Percentiles rank a stretch among this genome's conserved stretches.
Conservation (phyloP, 108 stramenopile species). For the Conticribra guillardii region DNA sequence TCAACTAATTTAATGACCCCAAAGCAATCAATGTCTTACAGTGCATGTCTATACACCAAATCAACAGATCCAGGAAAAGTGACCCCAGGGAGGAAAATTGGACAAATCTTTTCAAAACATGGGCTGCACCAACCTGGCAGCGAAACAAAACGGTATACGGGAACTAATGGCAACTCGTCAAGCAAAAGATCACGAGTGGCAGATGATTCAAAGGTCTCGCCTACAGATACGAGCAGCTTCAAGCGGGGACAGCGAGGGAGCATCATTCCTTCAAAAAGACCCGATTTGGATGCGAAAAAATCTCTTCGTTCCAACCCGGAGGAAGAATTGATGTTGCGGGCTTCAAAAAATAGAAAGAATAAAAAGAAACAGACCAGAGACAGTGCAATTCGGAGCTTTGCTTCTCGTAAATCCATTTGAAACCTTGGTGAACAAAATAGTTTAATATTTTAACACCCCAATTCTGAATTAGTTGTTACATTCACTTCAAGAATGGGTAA, state of each 20-base stretch:
- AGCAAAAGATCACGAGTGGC: neutral
- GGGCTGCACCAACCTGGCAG: neutral
- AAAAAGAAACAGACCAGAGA: conserved; percentile 51
- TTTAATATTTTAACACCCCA: neutral
- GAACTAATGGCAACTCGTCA: too few species aligned
- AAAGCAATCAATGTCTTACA: too few species aligned
- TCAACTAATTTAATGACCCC: too few species aligned
- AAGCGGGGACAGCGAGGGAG: conserved; percentile 34
- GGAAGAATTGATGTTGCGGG: conserved; percentile 25
- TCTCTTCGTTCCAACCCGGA: conserved; percentile 23
- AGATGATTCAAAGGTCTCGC: neutral
- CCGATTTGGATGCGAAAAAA: conserved; percentile 33
- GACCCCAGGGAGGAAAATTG: conserved; percentile 14
- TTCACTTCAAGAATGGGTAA: too few species aligned
- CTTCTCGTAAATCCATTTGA: conserved; percentile 10
- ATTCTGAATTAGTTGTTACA: neutral
- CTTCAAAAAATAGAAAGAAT: conserved; percentile 46
- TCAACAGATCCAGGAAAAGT: conserved; percentile 46
- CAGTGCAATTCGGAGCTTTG: conserved; percentile 26
- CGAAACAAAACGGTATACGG: too few species aligned
- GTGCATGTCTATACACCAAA: too few species aligned
- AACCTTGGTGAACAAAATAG: conserved; percentile 1
- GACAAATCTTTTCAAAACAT: conserved; percentile 27
- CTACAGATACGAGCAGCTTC: neutral
- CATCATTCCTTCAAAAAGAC: conserved; percentile 20